These are phyloP conservation scores for Colletotrichum endophyticum DNA, from an alignment of 2,329 filamentous ascomycete species.

Conservation along the genomic window DNA sequence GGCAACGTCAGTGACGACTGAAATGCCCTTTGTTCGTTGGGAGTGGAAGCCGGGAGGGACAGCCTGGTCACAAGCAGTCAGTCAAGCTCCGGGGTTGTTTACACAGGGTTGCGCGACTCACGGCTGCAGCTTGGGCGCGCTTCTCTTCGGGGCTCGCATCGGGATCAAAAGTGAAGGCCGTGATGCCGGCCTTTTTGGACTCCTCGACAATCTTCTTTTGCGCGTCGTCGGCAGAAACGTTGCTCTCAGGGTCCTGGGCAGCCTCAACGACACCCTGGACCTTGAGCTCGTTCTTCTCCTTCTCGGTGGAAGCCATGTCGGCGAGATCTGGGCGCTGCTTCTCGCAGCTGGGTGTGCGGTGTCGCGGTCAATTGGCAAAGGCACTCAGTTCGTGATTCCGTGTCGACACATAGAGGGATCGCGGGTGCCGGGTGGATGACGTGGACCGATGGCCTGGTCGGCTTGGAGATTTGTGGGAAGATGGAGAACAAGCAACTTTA, in stretches of 20 bases:
- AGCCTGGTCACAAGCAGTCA: constrained; percentile 45
- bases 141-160: constrained; percentile 85
- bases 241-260: constrained; percentile 72
- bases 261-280: constrained; percentile 81
- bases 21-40: constrained; percentile 66
- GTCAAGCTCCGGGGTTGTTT: neutral
- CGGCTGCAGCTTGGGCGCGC: constrained; percentile 76
- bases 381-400: constrained; percentile 2
- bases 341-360: neutral
- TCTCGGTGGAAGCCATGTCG: constrained; percentile 33
- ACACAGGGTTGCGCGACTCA: constrained; percentile 46
- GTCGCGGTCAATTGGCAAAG: constrained; percentile 15
- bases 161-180: constrained; percentile 87
- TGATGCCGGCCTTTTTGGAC: constrained; percentile 77
- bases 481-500: neutral
- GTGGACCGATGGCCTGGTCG: neutral
- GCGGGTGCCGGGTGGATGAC: neutral
- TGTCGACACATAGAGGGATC: constrained; percentile 14
- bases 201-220: constrained; percentile 78
- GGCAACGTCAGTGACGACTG: constrained; percentile 75
- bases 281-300: constrained; percentile 69
- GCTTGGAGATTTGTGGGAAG: neutral
- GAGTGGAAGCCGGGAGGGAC: constrained; percentile 69
- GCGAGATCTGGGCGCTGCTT: constrained; percentile 6
- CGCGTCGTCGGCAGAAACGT: constrained; percentile 71